phyloP scores from a whole-genome alignment of 495 filamentous ascomycete species.

The Podospora pseudopauciseta region DNA sequence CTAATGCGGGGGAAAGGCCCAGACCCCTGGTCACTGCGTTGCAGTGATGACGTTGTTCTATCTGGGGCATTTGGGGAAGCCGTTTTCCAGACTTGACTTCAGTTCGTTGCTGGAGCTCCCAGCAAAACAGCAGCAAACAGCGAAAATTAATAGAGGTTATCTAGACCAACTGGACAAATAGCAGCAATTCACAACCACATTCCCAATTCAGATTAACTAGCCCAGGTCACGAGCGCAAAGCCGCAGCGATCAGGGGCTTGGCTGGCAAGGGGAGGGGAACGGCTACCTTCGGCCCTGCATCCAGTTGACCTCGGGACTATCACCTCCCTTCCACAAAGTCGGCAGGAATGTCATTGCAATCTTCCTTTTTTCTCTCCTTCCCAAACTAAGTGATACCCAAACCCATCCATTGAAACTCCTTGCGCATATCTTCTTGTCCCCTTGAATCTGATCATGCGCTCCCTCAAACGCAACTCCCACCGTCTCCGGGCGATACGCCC shows the following conservation, averaged over 20 bases:
- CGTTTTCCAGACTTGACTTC: neutral
- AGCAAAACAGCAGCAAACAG: neutral
- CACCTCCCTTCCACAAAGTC: constrained; percentile 2
- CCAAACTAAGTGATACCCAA: neutral
- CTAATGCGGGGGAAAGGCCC: constrained; percentile 20
- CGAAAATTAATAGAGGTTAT: neutral
- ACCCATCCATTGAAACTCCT: constrained; percentile 1
- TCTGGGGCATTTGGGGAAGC: neutral
- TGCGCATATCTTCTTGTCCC: neutral
- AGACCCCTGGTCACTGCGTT: neutral
- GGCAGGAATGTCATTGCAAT: constrained; percentile 4
- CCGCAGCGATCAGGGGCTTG: neutral
- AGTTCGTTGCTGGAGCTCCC: neutral
- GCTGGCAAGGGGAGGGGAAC: constrained; percentile 1
- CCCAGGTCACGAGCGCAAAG: constrained; percentile 2
- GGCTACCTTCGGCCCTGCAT: constrained; percentile 5
- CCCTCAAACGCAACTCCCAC: constrained; percentile 31
- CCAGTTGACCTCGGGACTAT: constrained; percentile 2
- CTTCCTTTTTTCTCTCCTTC: neutral
- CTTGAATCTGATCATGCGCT: constrained; percentile 26
- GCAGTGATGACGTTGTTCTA: constrained; percentile 19
- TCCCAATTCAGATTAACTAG: neutral
- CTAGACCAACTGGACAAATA: neutral
- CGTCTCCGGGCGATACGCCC: constrained; percentile 25
- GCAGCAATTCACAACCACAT: neutral